phyloP scores from a whole-genome alignment of 768 basidiomycete genomes.

The Amanita inopinata region DNA sequence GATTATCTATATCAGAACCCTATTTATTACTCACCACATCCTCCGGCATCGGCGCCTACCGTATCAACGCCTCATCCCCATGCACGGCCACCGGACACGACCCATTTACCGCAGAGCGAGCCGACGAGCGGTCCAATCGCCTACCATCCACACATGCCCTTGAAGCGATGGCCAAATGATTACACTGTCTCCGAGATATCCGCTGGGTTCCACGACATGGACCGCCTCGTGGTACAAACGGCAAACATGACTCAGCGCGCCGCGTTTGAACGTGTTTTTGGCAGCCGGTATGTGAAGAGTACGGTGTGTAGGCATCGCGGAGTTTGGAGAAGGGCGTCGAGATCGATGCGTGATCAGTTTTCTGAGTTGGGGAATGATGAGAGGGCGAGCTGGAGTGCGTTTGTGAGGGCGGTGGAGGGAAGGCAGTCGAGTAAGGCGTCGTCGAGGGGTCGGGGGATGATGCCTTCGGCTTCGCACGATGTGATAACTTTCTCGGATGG shows the following conservation, averaged over 20 bases:
- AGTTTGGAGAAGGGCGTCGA: constrained; percentile 51
- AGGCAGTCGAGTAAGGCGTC: constrained; percentile 24
- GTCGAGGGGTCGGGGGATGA: not conserved
- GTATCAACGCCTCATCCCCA: constrained; percentile 9
- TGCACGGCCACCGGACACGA: constrained; percentile 11
- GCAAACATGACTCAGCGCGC: constrained; percentile 48
- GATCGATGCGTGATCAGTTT: constrained; percentile 36
- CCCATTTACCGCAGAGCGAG: constrained; percentile 7
- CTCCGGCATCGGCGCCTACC: constrained; percentile 13
- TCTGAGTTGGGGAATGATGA: constrained; percentile 47
- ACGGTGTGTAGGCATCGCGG: constrained; percentile 67
- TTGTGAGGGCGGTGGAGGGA: constrained; percentile 49
- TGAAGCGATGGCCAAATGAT: constrained; percentile 73
- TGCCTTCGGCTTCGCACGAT: constrained; percentile 1
- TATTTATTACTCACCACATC: constrained; percentile 12
- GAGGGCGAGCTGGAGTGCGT: constrained; percentile 55
- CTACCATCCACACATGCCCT: constrained; percentile 50
- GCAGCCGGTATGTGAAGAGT: constrained; percentile 62
- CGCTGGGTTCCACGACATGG: constrained; percentile 46
- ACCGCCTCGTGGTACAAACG: constrained; percentile 27
- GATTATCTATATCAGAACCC: constrained; percentile 11
- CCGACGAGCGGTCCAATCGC: constrained; percentile 20
- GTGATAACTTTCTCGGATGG: not conserved
- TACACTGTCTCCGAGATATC: constrained; percentile 62
- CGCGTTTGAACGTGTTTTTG: constrained; percentile 64